A percentile compares a stretch with the other conserved stretches of the same genome.
phyloP scores from a whole-genome alignment of 306 rosid species.

The Cyclanthera cordifolia region DNA sequence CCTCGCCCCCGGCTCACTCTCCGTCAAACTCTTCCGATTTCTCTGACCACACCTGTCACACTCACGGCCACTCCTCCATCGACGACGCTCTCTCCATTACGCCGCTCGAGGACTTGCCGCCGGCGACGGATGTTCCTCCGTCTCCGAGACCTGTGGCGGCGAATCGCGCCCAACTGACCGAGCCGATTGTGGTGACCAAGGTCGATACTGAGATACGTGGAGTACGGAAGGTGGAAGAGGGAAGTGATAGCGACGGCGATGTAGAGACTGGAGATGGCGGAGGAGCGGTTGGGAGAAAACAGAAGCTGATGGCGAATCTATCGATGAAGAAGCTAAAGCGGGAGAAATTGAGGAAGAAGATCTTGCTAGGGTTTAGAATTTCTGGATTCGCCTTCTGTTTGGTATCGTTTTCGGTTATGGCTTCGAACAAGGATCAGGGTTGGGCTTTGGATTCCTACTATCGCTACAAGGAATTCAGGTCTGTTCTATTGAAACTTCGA shows the following conservation, averaged over 20 bases:
- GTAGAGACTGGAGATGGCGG: conserved; percentile 3
- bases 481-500: conserved; percentile 3
- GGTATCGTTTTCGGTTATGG: conserved; percentile 53
- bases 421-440: conserved; percentile 40
- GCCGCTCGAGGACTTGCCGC: conserved; percentile 12
- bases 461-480: conserved; percentile 55
- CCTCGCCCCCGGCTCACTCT: conserved; percentile 35
- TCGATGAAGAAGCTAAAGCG: conserved; percentile 23
- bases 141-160: conserved; percentile 25
- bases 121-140: background rate
- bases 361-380: conserved; percentile 41
- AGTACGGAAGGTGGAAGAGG: conserved; percentile 10
- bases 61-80: conserved; percentile 19
- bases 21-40: conserved; percentile 26
- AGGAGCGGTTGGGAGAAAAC: conserved; percentile 21
- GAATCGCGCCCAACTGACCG: conserved; percentile 25
- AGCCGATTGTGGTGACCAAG: conserved; percentile 41
- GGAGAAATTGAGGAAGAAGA: conserved; percentile 32
- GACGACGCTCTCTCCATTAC: conserved; percentile 12
- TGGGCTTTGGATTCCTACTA: conserved; percentile 61
- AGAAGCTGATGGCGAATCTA: conserved; percentile 32
- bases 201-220: conserved; percentile 27
- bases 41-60: conserved; percentile 24
- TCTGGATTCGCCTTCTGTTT: conserved; percentile 40
- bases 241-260: conserved; percentile 3